phyloP scores from a whole-genome alignment of 2,329 filamentous ascomycete species.

The Fusarium buharicum region DNA sequence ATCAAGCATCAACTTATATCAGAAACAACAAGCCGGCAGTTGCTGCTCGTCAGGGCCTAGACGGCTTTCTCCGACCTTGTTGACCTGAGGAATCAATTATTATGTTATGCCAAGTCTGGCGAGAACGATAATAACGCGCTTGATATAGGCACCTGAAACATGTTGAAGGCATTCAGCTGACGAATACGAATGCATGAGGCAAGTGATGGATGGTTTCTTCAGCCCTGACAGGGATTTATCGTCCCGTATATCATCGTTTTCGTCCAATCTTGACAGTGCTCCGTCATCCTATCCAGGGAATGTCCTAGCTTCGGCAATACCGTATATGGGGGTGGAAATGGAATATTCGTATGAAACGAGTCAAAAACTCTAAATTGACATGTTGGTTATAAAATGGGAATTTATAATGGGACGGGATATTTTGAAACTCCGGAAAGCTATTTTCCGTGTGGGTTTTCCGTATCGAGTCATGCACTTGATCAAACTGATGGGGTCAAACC shows the following conservation, averaged over 20 bases:
- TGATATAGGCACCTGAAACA: slow-evolving; percentile 18
- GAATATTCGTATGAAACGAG: slow-evolving; percentile 8
- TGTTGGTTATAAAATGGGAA: not conserved
- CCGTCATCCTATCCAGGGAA: not conserved
- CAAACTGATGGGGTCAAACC: not conserved
- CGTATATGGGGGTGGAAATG: not conserved
- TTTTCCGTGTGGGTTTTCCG: not conserved
- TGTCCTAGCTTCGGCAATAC: not conserved
- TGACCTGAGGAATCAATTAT: not conserved
- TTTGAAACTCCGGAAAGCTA: slow-evolving; percentile 13
- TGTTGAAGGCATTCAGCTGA: not conserved
- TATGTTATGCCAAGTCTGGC: not conserved
- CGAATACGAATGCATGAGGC: not conserved
- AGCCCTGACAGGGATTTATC: not conserved
- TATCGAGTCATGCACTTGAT: not conserved
- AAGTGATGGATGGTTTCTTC: too few relatives aligned
- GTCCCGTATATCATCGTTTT: not conserved
- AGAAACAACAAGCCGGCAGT: not conserved
- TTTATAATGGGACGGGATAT: not conserved
- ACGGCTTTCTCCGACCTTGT: too few relatives aligned
- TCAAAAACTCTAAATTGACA: slow-evolving; percentile 19
- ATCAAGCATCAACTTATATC: slow-evolving; percentile 1
- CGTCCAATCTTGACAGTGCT: not conserved
- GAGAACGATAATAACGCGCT: not conserved
- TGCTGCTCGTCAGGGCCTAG: too few relatives aligned